Evolutionary conservation across 2,329 filamentous ascomycete genomes (phyloP).

Genomic region (Chaetomiaceae sp.): DNA sequence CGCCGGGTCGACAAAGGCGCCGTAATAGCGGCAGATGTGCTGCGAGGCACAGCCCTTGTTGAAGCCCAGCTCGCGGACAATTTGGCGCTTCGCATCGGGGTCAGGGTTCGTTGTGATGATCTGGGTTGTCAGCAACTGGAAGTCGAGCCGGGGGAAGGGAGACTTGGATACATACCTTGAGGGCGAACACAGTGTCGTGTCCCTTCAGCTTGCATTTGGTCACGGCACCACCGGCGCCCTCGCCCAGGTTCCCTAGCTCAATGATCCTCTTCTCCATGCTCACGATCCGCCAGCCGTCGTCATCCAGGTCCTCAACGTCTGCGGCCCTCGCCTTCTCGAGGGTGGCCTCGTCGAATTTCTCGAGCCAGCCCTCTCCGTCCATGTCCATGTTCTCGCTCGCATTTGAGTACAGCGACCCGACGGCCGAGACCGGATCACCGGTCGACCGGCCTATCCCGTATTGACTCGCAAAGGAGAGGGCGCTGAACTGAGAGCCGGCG

Average conservation of each 20-base stretch:
- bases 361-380: slow-evolving; percentile 72
- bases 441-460: slow-evolving; percentile 63
- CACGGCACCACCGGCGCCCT: slow-evolving; percentile 93
- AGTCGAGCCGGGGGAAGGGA: too few species aligned
- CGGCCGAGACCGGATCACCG: slow-evolving; percentile 81
- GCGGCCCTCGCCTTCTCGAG: slow-evolving; percentile 76
- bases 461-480: slow-evolving; percentile 72
- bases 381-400: slow-evolving; percentile 65
- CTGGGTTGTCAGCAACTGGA: slow-evolving; percentile 42
- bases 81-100: slow-evolving; percentile 97
- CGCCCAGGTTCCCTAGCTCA: slow-evolving; percentile 84
- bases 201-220: slow-evolving; percentile 85
- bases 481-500: slow-evolving; percentile 82
- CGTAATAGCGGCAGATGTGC: slow-evolving; percentile 96
- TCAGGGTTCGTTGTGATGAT: slow-evolving; percentile 98
- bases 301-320: slow-evolving; percentile 92
- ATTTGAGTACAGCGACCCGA: slow-evolving; percentile 79
- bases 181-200: slow-evolving; percentile 88
- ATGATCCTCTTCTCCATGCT: slow-evolving; percentile 83
- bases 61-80: slow-evolving; percentile 91
- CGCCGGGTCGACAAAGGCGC: slow-evolving; percentile 93
- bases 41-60: slow-evolving; percentile 96
- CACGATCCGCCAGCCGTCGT: slow-evolving; percentile 91
- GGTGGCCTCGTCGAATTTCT: slow-evolving; percentile 74
- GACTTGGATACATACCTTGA: slow-evolving; percentile 65